Evolutionary conservation across 1,139 yeast species (phyloP).

Genomic region (Nematodospora anomalae): DNA sequence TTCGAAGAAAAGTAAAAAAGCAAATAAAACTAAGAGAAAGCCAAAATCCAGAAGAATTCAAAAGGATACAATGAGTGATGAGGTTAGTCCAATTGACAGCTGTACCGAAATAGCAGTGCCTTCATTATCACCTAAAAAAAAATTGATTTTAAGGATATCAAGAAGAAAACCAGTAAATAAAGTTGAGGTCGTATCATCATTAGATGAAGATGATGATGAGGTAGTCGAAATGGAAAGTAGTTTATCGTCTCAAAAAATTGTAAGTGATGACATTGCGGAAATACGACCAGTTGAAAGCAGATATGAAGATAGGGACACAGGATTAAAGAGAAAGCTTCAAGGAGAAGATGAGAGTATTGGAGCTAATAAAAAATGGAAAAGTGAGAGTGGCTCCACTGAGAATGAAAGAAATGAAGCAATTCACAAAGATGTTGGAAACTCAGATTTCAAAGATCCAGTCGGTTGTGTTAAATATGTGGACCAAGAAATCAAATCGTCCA

Average conservation of each 20-base stretch:
- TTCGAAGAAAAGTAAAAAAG: background rate
- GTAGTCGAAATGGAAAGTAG: conserved; percentile 12
- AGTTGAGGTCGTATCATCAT: conserved; percentile 1
- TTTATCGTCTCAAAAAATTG: conserved; percentile 5
- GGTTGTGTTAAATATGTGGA: background rate
- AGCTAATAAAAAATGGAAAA: background rate
- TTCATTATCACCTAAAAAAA: background rate
- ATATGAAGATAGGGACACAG: background rate
- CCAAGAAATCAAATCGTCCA: background rate
- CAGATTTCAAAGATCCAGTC: background rate
- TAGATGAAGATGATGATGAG: conserved; percentile 7
- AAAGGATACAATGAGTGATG: background rate
- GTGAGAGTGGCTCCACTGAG: background rate
- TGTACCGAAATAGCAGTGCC: background rate
- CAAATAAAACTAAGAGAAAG: background rate
- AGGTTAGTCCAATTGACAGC: background rate
- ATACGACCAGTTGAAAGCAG: conserved; percentile 1
- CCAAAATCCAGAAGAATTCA: background rate
- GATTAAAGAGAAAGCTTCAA: background rate
- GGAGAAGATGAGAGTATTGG: background rate
- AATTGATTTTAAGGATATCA: background rate
- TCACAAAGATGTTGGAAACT: background rate
- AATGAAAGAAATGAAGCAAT: background rate
- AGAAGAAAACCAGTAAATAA: background rate
- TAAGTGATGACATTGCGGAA: conserved; percentile 9